phyloP scores from a whole-genome alignment of 179 eudicot genomes.

The Silene coronaria region DNA sequence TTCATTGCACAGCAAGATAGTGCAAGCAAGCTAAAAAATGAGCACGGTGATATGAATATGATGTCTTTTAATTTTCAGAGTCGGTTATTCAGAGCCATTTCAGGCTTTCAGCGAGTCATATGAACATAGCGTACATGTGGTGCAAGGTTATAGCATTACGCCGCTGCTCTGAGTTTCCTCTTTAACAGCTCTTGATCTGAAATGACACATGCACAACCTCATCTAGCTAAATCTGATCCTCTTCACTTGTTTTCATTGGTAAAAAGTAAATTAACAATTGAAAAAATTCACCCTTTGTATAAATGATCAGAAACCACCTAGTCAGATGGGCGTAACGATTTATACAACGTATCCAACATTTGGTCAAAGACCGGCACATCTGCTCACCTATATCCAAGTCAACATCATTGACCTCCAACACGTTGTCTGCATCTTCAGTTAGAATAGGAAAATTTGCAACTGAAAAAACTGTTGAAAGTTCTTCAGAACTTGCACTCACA shows the following conservation, averaged over 20 bases:
- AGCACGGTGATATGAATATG: background rate
- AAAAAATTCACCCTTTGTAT: background rate
- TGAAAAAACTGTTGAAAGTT: slow-evolving; percentile 55
- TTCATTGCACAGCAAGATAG: background rate
- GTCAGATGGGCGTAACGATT: background rate
- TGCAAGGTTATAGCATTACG: slow-evolving; percentile 2
- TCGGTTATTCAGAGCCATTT: background rate
- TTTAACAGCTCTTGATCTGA: background rate
- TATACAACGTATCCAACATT: background rate
- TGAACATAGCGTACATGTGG: background rate
- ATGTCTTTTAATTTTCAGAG: background rate
- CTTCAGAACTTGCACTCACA: slow-evolving; percentile 46
- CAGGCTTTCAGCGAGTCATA: background rate
- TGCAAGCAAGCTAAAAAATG: slow-evolving; percentile 7
- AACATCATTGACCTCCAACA: slow-evolving; percentile 34
- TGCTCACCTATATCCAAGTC: slow-evolving; percentile 74
- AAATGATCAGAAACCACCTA: slow-evolving; percentile 2
- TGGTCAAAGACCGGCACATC: background rate
- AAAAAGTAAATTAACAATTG: background rate
- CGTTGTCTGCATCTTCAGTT: slow-evolving; percentile 31
- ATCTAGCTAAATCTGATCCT: background rate
- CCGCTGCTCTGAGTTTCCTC: background rate
- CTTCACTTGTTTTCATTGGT: background rate
- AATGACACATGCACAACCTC: background rate
- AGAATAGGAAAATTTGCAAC: slow-evolving; percentile 52